Percentiles rank a stretch among this genome's conserved stretches.
These are phyloP conservation scores for Aspergillus chevalieri DNA, from an alignment of 2,329 filamentous ascomycete genomes.

Conservation along the genomic window DNA sequence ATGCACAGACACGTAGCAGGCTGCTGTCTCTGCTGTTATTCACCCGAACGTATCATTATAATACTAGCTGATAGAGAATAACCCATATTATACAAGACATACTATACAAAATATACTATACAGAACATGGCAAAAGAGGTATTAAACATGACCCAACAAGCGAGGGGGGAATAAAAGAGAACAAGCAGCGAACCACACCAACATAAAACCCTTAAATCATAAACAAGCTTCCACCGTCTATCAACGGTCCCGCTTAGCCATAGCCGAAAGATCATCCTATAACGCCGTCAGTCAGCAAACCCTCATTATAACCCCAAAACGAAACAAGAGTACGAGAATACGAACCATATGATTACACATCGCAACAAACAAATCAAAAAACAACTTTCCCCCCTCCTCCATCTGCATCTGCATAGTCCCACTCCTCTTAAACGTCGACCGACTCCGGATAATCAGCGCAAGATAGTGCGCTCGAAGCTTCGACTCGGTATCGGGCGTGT, in stretches of 20 bases:
- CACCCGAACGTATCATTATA: not conserved
- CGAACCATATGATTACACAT: slow-evolving; percentile 84
- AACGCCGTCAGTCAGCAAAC: not conserved
- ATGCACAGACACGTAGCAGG: not conserved
- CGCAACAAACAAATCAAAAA: slow-evolving; percentile 91
- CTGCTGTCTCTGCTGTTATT: not conserved
- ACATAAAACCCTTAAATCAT: not conserved
- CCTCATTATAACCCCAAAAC: slow-evolving; percentile 6
- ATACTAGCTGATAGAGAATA: not conserved
- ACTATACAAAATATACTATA: not conserved
- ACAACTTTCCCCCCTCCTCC: slow-evolving; percentile 78
- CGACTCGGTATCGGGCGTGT: slow-evolving; percentile 86
- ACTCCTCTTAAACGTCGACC: slow-evolving; percentile 84
- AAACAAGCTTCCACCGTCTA: not conserved
- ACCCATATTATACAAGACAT: not conserved
- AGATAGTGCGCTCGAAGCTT: slow-evolving; percentile 86
- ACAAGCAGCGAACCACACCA: not conserved
- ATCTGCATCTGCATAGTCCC: slow-evolving; percentile 96
- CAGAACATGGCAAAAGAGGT: not conserved
- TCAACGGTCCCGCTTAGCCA: not conserved
- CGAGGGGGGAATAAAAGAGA: not conserved
- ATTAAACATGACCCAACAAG: not conserved
- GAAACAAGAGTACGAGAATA: slow-evolving; percentile 7
- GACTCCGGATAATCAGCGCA: slow-evolving; percentile 81
- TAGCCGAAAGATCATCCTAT: slow-evolving; percentile 18